Conservation (phyloP, 371 early-diverging fungal genomes). For the Syncephalis fuscata region DNA sequence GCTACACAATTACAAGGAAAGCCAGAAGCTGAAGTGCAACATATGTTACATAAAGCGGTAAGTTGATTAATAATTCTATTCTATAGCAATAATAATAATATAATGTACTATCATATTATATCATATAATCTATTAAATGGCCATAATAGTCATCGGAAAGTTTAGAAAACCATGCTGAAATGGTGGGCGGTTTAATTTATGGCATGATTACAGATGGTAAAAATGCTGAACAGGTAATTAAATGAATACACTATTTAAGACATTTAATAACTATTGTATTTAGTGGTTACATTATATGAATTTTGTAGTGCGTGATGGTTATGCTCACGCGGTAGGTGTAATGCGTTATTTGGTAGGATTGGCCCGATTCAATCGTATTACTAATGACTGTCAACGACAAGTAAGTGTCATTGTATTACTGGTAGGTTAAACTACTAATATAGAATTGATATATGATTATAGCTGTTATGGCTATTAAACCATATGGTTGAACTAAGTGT, state of each 20-base stretch:
- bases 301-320: slow-evolving; percentile 46
- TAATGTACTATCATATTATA: too few species aligned
- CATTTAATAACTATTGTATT: too few species aligned
- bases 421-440: too few species aligned
- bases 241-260: background rate
- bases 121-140: too few species aligned
- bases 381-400: slow-evolving; percentile 21
- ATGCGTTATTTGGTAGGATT: slow-evolving; percentile 24
- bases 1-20: slow-evolving; percentile 22
- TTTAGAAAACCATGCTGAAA: slow-evolving; percentile 31
- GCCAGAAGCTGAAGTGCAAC: slow-evolving; percentile 45
- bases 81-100: too few species aligned
- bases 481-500: slow-evolving; percentile 31
- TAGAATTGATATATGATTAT: too few species aligned
- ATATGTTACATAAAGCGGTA: slow-evolving; percentile 36
- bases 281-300: slow-evolving; percentile 37
- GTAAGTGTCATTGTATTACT: too few species aligned
- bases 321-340: slow-evolving; percentile 23
- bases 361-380: slow-evolving; percentile 25
- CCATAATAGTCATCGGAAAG: slow-evolving; percentile 34
- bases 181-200: slow-evolving; percentile 45
- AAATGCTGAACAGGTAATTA: slow-evolving; percentile 14
- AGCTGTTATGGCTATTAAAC: slow-evolving; percentile 44
- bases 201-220: slow-evolving; percentile 31
- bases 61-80: background rate